These are phyloP conservation scores for Striga asiatica DNA, from an alignment of 257 asterid species.

Conservation along the genomic window DNA sequence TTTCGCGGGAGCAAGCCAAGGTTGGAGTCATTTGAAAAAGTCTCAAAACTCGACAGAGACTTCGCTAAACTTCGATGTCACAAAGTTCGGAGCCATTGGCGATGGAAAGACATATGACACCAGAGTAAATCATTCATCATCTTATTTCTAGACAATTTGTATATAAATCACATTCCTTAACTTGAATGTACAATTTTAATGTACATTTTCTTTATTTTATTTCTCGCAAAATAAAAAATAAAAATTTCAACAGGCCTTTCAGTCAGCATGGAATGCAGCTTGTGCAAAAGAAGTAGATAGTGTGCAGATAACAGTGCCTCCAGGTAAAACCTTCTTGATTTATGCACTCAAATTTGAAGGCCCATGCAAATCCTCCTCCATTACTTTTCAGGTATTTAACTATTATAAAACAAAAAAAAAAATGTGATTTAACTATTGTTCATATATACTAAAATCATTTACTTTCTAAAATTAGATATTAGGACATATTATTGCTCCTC, in stretches of 20 bases:
- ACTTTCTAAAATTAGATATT: slow-evolving; percentile 16
- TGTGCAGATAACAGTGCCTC: slow-evolving; percentile 13
- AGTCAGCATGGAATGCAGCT: slow-evolving; percentile 31
- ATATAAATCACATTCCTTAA: no score
- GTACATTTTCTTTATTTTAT: neutral
- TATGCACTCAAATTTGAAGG: slow-evolving; percentile 23
- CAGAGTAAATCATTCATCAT: slow-evolving; percentile 2
- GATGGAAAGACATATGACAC: slow-evolving; percentile 23
- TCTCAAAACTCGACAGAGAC: neutral
- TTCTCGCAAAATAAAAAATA: neutral
- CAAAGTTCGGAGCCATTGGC: slow-evolving; percentile 25
- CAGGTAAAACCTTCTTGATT: slow-evolving; percentile 21
- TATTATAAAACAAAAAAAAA: no score
- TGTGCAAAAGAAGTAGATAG: neutral
- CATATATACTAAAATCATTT: neutral
- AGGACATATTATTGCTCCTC: slow-evolving; percentile 40
- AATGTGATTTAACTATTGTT: no score
- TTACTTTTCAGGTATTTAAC: slow-evolving; percentile 30
- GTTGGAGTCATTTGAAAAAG: neutral
- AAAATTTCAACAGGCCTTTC: slow-evolving; percentile 33
- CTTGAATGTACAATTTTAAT: no score
- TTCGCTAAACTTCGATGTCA: slow-evolving; percentile 13
- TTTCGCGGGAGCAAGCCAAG: slow-evolving; percentile 5
- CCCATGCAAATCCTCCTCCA: slow-evolving; percentile 25
- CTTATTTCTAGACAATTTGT: neutral